These are phyloP conservation scores for Leptomonas seymouri DNA, from an alignment of 208 protist species.

Conservation along the genomic window DNA sequence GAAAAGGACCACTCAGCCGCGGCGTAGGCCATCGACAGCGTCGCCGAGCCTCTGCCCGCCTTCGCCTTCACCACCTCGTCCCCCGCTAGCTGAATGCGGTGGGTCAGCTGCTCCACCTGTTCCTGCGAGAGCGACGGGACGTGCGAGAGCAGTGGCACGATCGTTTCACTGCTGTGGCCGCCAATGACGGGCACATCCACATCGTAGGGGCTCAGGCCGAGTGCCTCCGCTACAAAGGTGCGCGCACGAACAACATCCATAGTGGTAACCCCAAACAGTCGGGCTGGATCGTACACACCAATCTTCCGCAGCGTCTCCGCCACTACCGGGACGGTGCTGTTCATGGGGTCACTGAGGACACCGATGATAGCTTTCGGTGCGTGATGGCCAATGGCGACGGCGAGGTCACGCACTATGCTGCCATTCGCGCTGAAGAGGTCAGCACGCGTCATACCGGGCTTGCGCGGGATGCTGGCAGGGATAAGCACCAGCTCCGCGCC, in stretches of 20 bases:
- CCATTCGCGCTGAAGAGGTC: slow-evolving; percentile 97
- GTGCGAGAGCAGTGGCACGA: slow-evolving; percentile 92
- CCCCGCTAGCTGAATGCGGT: slow-evolving; percentile 86
- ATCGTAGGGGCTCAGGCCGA: slow-evolving; percentile 53
- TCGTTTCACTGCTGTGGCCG: slow-evolving; percentile 94
- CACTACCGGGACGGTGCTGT: slow-evolving; percentile 95
- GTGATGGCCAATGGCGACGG: slow-evolving; percentile 68
- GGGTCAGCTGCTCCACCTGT: slow-evolving; percentile 77
- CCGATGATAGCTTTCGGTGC: slow-evolving; percentile 93
- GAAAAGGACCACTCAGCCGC: slow-evolving; percentile 67
- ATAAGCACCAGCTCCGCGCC: slow-evolving; percentile 92
- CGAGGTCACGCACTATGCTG: slow-evolving; percentile 87
- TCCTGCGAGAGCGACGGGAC: slow-evolving; percentile 52
- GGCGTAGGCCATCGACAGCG: slow-evolving; percentile 63
- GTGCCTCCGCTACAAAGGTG: slow-evolving; percentile 78
- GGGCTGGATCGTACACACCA: slow-evolving; percentile 82
- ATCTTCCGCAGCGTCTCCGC: slow-evolving; percentile 90
- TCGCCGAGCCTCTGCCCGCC: slow-evolving; percentile 84
- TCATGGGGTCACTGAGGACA: slow-evolving; percentile 96
- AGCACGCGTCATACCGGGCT: slow-evolving; percentile 96
- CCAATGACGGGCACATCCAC: slow-evolving; percentile 91
- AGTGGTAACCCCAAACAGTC: slow-evolving; percentile 93
- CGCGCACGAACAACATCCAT: slow-evolving; percentile 87
- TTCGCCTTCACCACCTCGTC: slow-evolving; percentile 92
- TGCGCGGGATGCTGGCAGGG: slow-evolving; percentile 95